Percentiles rank a stretch among this genome's conserved stretches.
Evolutionary conservation across 2,329 filamentous ascomycete genomes (phyloP).

Genomic region (Fusarium floridanum): DNA sequence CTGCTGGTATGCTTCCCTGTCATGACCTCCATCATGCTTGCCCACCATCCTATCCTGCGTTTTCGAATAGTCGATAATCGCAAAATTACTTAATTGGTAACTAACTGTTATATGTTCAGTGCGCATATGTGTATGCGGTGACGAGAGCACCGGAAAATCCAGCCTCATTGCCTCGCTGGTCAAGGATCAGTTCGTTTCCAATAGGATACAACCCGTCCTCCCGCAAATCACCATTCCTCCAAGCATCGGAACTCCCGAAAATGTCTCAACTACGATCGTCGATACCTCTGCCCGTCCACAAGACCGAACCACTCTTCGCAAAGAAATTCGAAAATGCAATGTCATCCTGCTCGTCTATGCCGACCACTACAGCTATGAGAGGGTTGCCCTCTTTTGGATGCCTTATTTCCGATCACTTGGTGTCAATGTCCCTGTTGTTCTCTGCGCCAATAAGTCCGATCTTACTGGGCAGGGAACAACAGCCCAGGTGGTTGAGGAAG

Average conservation of each 20-base stretch:
- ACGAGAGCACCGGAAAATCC: constrained; percentile 95
- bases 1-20: constrained; percentile 39
- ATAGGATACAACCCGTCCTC: constrained; percentile 94
- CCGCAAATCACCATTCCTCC: constrained; percentile 96
- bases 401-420: constrained; percentile 96
- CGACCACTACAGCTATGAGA: constrained; percentile 98
- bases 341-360: constrained; percentile 97
- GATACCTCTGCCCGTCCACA: constrained; percentile 96
- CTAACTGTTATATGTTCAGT: constrained; percentile 61
- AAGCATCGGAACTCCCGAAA: constrained; percentile 91
- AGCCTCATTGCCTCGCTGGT: constrained; percentile 95
- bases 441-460: constrained; percentile 98
- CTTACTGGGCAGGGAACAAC: constrained; percentile 80
- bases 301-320: constrained; percentile 88
- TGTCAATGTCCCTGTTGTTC: constrained; percentile 97
- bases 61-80: not conserved
- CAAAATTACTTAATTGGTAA: not conserved
- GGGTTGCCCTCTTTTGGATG: constrained; percentile 98
- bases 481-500: constrained; percentile 90
- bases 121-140: constrained; percentile 95
- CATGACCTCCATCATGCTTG: constrained; percentile 8
- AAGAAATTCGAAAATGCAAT: constrained; percentile 96
- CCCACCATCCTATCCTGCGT: not conserved
- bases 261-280: constrained; percentile 97
- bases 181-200: constrained; percentile 95